These are phyloP conservation scores for Candida coquimbonensis DNA, from an alignment of 805 yeast genomes.

Conservation along the genomic window DNA sequence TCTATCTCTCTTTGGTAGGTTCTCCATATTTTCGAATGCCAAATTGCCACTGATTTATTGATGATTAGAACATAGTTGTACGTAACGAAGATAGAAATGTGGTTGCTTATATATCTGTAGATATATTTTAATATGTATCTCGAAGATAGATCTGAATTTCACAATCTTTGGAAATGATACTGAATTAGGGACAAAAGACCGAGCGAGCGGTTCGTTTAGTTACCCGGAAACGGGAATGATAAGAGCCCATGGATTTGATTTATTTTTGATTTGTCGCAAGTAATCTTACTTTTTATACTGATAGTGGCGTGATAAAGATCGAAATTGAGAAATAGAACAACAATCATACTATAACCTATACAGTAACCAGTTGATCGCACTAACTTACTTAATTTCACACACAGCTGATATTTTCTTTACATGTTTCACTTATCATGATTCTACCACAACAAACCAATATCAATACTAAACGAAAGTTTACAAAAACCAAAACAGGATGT, in stretches of 20 bases:
- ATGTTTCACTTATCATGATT: background rate
- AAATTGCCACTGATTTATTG: background rate
- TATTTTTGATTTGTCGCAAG: background rate
- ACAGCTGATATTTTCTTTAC: background rate
- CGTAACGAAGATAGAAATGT: too few species aligned
- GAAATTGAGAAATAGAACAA: too few species aligned
- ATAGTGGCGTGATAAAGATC: too few species aligned
- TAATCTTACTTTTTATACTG: too few species aligned
- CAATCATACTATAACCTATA: too few species aligned
- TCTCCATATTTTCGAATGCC: background rate
- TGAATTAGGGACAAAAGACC: background rate
- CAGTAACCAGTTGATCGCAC: too few species aligned
- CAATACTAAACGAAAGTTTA: background rate
- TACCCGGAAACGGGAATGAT: background rate
- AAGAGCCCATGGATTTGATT: background rate
- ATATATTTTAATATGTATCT: too few species aligned
- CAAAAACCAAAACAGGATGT: slow-evolving; percentile 17
- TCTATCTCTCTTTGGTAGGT: background rate
- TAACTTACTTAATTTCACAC: background rate
- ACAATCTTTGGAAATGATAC: background rate
- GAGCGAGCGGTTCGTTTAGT: background rate
- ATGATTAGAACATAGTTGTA: background rate
- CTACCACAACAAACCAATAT: background rate
- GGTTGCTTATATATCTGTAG: too few species aligned
- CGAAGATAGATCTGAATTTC: background rate